Evolutionary conservation across 768 basidiomycete species (phyloP).

Genomic region (Termitomyces sp.): DNA sequence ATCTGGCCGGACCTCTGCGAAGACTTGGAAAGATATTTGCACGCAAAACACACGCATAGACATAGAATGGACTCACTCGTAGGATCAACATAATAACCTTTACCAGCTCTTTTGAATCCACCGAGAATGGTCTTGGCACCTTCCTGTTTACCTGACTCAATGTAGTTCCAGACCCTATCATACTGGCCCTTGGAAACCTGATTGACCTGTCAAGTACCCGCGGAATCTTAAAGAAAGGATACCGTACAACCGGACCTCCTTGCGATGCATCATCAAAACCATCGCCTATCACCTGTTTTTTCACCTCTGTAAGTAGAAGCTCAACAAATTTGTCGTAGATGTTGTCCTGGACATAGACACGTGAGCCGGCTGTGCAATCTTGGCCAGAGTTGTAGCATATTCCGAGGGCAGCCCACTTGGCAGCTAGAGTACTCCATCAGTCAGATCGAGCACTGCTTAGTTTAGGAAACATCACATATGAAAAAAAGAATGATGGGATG

Average conservation of each 20-base stretch:
- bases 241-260: slow-evolving; percentile 78
- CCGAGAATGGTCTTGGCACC: slow-evolving; percentile 78
- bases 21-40: slow-evolving; percentile 42
- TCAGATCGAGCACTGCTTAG: background rate
- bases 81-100: slow-evolving; percentile 88
- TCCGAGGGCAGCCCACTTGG: slow-evolving; percentile 81
- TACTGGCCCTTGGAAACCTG: slow-evolving; percentile 82
- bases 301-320: slow-evolving; percentile 58
- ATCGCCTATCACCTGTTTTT: slow-evolving; percentile 69
- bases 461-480: background rate
- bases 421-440: slow-evolving; percentile 37
- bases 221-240: background rate
- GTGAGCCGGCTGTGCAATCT: slow-evolving; percentile 90
- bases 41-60: background rate
- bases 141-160: slow-evolving; percentile 77
- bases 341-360: slow-evolving; percentile 82
- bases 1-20: slow-evolving; percentile 68
- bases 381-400: slow-evolving; percentile 90
- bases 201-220: background rate
- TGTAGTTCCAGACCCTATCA: slow-evolving; percentile 83
- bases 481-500: background rate
- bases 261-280: slow-evolving; percentile 70
- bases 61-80: slow-evolving; percentile 52
- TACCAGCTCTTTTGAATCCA: slow-evolving; percentile 68
- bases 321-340: slow-evolving; percentile 82